Base-by-base conservation (phyloP, 768 basidiomycete species). In the Chalciporus chontae region DNA sequence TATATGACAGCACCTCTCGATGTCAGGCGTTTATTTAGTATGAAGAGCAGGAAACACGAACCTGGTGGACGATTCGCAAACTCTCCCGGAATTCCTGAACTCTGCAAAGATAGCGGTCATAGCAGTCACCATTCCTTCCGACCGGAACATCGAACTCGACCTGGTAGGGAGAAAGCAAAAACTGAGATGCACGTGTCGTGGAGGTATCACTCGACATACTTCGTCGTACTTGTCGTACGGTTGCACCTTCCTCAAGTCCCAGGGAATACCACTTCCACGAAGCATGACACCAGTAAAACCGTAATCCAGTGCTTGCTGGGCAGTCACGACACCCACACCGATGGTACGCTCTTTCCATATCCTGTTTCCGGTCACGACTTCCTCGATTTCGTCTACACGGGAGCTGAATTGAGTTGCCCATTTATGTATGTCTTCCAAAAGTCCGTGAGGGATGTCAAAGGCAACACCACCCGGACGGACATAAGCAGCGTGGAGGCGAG, bases 141-240 rank as follows among this genome's bases (percentile, higher is more conserved):
- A 98, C 84, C n/a, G 95, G 95, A 44, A 99, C 73, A 56, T 98
- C 94, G 62, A 98, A 98, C 61, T 98, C 95, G 59, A 97, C 94
- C 86, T 90, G 34, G 26, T 36, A 40, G 17, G n/a, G 23, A 11
- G 39, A 38, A 19, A 7, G 26, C 31, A n/a, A 49, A 21, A 21
- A 21, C 21, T 21, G 21, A 21, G 21, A 21, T 21, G 21, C 21
- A 2, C 21, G 21, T 21, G 21, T 21, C 21, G 21, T 21, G 21
- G 21, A 21, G 21, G 21, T 4, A 21, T 26, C 26, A 26, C 5
- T 8, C 29, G 21, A 52, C 74, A 50, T 55, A 85, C 87, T 80
- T 97, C 85, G 56, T 87, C 89, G 65, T 99, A 99, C 68, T 93
- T 93, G 67, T 99, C 95, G 63, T 99, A 99, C 26, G 96, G 94